Evolutionary conservation across 148 eudicot species (phyloP).

Genomic region (Nyssa sinensis): DNA sequence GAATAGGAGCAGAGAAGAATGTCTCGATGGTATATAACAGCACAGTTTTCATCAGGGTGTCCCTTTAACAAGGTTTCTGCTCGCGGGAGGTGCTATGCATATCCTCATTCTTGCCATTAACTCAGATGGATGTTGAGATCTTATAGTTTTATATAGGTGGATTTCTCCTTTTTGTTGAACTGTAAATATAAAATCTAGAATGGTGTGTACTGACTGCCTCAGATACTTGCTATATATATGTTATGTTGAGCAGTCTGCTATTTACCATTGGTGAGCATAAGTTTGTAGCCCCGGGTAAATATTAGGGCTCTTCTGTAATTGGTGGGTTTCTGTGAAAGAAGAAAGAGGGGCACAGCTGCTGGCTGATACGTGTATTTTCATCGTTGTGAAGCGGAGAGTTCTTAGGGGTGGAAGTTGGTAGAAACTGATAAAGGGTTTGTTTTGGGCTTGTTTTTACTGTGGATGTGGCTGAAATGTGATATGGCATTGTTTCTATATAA

Average conservation of each 20-base stretch:
- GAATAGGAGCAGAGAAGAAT: slow-evolving; percentile 16
- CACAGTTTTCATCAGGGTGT: slow-evolving; percentile 22
- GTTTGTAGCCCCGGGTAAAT: background rate
- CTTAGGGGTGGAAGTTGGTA: background rate
- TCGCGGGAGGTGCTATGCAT: slow-evolving; percentile 13
- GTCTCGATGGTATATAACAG: slow-evolving; percentile 8
- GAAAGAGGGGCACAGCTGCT: background rate
- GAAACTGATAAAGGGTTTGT: background rate
- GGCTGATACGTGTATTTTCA: background rate
- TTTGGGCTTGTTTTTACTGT: background rate
- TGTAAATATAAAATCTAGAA: slow-evolving; percentile 27
- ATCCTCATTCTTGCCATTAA: slow-evolving; percentile 16
- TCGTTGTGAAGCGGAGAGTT: too few relatives aligned
- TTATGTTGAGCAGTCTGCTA: slow-evolving; percentile 6
- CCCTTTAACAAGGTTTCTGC: slow-evolving; percentile 8
- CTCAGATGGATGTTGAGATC: slow-evolving; percentile 21
- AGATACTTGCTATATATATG: slow-evolving; percentile 6
- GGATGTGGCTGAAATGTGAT: background rate
- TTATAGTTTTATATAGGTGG: slow-evolving; percentile 20
- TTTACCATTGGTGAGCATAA: slow-evolving; percentile 2
- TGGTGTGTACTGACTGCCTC: slow-evolving; percentile 19
- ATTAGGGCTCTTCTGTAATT: background rate
- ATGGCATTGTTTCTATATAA: background rate
- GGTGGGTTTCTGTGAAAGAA: background rate
- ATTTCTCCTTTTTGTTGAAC: slow-evolving; percentile 16